Conservation (phyloP, 164 flowering plant species). For the Kingdonia uniflora region DNA sequence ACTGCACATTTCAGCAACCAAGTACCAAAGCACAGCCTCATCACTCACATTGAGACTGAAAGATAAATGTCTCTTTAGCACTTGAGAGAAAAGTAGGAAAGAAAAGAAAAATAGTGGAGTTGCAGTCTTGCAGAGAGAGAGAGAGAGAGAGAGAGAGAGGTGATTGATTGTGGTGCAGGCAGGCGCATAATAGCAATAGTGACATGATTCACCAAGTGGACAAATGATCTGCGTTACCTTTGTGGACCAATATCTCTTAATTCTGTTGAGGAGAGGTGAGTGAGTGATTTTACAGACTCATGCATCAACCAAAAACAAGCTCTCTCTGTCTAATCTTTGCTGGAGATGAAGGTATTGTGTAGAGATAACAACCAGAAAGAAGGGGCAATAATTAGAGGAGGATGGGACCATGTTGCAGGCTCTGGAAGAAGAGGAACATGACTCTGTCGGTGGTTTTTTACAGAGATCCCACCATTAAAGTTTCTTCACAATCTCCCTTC, state of each 20-base stretch:
- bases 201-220: neutral
- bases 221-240: too few species aligned
- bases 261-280: neutral
- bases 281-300: neutral
- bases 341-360: neutral
- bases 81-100: neutral
- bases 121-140: neutral
- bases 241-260: too few species aligned
- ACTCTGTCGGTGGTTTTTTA: constrained; percentile 49
- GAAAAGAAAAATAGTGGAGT: neutral
- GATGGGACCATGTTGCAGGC: constrained; percentile 46
- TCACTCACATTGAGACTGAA: too few species aligned
- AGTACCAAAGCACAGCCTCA: neutral
- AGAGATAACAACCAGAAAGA: neutral
- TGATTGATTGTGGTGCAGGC: neutral
- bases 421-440: constrained; percentile 49
- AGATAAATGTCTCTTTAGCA: too few species aligned
- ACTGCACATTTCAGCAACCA: neutral
- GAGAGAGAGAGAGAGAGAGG: neutral
- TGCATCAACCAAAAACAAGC: too few species aligned
- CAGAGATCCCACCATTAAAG: constrained; percentile 13
- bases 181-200: too few species aligned
- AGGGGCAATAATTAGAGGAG: constrained; percentile 13
- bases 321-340: too few species aligned
- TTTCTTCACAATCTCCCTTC: neutral